Evolutionary conservation across 2,329 filamentous ascomycete species (phyloP), one percentile per base, ranked within the genome.

Genomic region (Biscogniauxia sp.): DNA sequence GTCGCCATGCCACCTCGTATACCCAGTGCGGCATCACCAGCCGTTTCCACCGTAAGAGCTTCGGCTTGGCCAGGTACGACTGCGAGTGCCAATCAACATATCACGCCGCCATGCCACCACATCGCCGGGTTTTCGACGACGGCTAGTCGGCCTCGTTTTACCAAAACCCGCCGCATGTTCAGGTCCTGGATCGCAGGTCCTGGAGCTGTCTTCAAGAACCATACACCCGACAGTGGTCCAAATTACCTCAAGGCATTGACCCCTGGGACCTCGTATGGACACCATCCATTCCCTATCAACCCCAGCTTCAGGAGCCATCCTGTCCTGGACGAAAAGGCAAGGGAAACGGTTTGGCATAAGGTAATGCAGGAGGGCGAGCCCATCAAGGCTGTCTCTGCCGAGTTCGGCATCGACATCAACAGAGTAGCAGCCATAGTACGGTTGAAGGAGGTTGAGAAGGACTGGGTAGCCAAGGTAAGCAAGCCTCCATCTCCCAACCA

Each of bases 371-470:
- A 85, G 15, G 88, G 88, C 61, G 81, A 88, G 74, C 86, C 89
- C 59, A 80, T 97, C 64, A 88, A 92, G 70, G 84, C 84, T 51
- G 90, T 96, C 20, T 93, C 91, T 71, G 89, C 89, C 1, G 84
- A 92, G 70, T 84, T 91, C 68, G 86, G 88, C 26, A 85, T 97
- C 23, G 92, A 95, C 70, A 89, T 96, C 76, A 86, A 91, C 71
- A 84, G 93, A 69, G 90, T 97, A 19, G 93, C 88, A 26, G 93
- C 93, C 20, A 90, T 96, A 20, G 89, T 96, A 61, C 82, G 93
- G 69, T 79, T 97, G 70, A 94, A 94, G 79, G 87, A 92, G 75
- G 82, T 97, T 66, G 92, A 97, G 79, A 92, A 89, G 78, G 81
- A 88, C 66, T 93, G 89, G 91, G 74, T 83, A 64, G 75, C 80